Percentiles rank a stretch among this genome's conserved stretches.
phyloP scores from a whole-genome alignment of 257 asterid genomes.

The Echium plantagineum region DNA sequence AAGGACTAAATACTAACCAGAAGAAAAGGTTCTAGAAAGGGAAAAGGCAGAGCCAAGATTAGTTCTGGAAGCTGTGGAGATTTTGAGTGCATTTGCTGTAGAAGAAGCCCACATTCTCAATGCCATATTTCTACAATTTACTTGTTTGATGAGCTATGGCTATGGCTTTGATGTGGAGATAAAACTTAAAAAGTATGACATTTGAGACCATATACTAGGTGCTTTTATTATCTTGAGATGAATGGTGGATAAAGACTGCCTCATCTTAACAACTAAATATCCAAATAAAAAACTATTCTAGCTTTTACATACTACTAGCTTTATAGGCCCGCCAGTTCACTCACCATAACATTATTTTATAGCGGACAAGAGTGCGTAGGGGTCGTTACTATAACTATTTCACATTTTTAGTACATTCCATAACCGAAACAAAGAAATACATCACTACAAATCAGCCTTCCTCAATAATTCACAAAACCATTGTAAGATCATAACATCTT shows the following conservation, averaged over 20 bases:
- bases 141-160: background rate
- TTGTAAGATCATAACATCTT: no score
- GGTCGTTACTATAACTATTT: no score
- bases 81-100: conserved; percentile 71
- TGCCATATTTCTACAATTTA: conserved; percentile 34
- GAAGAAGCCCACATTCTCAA: conserved; percentile 96
- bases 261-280: no score
- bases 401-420: no score
- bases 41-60: conserved; percentile 42
- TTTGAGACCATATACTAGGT: conserved; percentile 6
- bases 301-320: no score
- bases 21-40: conserved; percentile 66
- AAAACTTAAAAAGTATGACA: background rate
- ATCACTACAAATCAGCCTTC: no score
- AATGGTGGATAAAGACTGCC: conserved; percentile 69
- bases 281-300: no score
- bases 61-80: conserved; percentile 40
- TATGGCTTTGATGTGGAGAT: background rate
- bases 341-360: no score
- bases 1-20: conserved; percentile 28
- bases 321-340: no score
- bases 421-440: no score
- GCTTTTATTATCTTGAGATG: conserved; percentile 33
- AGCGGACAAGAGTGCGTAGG: no score
- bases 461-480: no score